Evolutionary conservation across 257 asterid genomes (phyloP).

Genomic region (Lavandula angustifolia): DNA sequence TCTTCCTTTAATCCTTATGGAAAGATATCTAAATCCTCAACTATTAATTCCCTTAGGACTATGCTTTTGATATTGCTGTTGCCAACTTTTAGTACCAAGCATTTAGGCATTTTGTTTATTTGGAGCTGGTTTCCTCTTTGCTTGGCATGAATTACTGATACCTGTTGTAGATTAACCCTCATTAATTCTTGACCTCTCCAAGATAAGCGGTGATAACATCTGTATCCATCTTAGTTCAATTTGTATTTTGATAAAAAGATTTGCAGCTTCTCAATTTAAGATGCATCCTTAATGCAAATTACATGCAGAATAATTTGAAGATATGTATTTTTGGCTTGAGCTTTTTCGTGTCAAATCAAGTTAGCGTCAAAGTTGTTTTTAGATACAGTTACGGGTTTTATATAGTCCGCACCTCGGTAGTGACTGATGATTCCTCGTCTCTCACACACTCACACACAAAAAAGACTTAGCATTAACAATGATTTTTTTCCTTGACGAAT

Average conservation of each 20-base stretch:
- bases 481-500: too few species aligned
- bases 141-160: slow-evolving; percentile 1
- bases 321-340: neutral
- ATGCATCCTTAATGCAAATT: neutral
- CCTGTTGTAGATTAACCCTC: neutral
- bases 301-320: neutral
- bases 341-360: slow-evolving; percentile 5
- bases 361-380: neutral
- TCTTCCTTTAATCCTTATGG: neutral
- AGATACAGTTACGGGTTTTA: too few species aligned
- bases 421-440: too few species aligned
- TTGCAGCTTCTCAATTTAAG: neutral
- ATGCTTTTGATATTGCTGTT: slow-evolving; percentile 6
- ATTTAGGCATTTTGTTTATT: neutral
- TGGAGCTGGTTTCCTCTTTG: neutral
- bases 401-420: too few species aligned
- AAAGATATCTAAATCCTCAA: neutral
- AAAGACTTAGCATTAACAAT: too few species aligned
- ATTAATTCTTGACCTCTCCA: neutral
- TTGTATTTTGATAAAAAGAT: neutral
- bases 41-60: neutral
- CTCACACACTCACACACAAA: too few species aligned
- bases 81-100: neutral
- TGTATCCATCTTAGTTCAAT: neutral
- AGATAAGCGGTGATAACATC: neutral